Evolutionary conservation across 306 rosid species (phyloP), one percentile per base, ranked within the genome.

Genomic region (Fragaria vesca): DNA sequence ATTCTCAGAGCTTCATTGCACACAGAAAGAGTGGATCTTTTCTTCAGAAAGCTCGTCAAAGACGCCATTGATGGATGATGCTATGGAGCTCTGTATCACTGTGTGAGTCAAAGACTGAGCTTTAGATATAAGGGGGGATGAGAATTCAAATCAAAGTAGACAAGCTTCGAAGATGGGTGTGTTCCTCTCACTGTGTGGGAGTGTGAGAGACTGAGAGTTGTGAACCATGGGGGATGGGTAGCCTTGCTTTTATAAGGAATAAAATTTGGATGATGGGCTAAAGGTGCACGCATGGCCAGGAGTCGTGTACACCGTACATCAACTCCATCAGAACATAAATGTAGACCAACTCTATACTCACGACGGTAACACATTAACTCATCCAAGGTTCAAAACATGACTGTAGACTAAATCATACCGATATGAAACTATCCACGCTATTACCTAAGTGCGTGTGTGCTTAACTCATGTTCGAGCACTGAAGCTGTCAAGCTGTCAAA

Each of bases 41-140:
- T 85, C 79, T 73, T 86, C 58, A 89, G 79, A 40, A 82, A 79
- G 66, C 66, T 86, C 67, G 82, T 75, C 13, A 83, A 48, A 24
- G 89, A 87, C 70, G 97, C 92, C 98, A 91, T 93, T 79, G 66
- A 48, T 73, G 73, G 76, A 58, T 18, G 51, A 58, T 18, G 42
- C 42, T 55, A 8, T n/a, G 34, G 16, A 11, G 43, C 71, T 61
- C 12, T 42, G 72, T 68, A 16, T 65, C 70, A 66, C 24, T 17
- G 12, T 17, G 45, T 28, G 16, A 1, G 13, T 8, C 11, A 32
- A 62, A 36, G 24, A 34, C 70, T 66, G 70, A 30, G 69, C 45
- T 28, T 15, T 34, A 6, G n/a, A 9, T 30, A 42, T 32, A 6
- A 11, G 6, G 18, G 12, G 12, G 47, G 74, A 70, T 57, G 30